A percentile compares a stretch with the other conserved stretches of the same genome.
phyloP scores from a whole-genome alignment of 495 filamentous ascomycete species.

The Astrothelium subdiscretum region DNA sequence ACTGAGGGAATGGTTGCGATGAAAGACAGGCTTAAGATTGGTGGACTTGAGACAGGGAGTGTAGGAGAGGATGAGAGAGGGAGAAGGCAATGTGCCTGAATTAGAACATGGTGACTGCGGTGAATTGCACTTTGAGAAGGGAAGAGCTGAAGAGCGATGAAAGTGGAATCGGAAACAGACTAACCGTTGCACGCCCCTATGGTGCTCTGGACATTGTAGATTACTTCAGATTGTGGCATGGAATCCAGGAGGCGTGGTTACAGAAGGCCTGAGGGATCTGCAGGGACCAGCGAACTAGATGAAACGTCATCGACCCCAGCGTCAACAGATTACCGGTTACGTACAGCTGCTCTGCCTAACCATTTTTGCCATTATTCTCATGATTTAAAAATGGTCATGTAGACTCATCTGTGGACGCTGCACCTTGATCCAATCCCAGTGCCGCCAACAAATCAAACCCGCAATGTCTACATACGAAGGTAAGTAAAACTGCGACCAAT shows the following conservation, averaged over 20 bases:
- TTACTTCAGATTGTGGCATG: neutral
- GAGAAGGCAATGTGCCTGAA: neutral
- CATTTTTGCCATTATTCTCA: neutral
- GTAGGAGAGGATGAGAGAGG: neutral
- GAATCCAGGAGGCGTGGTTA: neutral
- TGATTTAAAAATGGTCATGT: neutral
- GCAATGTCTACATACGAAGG: conserved; percentile 33
- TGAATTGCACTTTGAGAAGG: no score
- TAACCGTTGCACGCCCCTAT: neutral
- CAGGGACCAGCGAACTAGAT: neutral
- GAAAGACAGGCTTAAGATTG: neutral
- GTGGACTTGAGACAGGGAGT: neutral
- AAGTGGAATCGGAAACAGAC: neutral
- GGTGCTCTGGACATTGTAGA: neutral
- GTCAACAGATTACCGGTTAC: neutral
- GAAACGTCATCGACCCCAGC: neutral
- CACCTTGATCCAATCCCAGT: neutral
- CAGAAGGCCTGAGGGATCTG: neutral
- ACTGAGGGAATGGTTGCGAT: no score
- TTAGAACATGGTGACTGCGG: no score
- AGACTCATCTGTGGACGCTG: neutral
- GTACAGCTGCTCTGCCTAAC: neutral
- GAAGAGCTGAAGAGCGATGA: neutral
- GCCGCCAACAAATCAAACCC: neutral
- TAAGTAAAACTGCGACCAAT: conserved; percentile 5